phyloP scores from a whole-genome alignment of 1,284 basidiomycete genomes.

The Cryptococcus sp. region DNA sequence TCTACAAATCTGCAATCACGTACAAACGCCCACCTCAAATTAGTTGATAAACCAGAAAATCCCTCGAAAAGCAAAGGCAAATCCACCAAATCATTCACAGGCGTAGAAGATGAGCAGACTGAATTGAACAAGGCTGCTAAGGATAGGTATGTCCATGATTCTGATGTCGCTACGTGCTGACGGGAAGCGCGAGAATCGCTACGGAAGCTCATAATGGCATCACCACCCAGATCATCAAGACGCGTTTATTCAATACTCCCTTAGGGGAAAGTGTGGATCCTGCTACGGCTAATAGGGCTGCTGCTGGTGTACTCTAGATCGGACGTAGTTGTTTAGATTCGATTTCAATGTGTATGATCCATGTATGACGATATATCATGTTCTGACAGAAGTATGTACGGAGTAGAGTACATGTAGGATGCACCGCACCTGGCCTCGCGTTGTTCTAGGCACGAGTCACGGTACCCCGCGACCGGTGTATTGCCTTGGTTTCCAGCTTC shows the following conservation, averaged over 20 bases:
- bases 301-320: not conserved
- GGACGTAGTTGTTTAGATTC: not conserved
- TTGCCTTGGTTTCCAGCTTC: too few relatives aligned
- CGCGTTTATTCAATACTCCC: constrained; percentile 49
- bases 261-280: constrained; percentile 14
- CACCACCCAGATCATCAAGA: constrained; percentile 82
- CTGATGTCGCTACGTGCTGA: constrained; percentile 5
- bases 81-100: constrained; percentile 46
- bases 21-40: constrained; percentile 9
- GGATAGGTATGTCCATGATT: constrained; percentile 61
- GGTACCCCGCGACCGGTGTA: too few relatives aligned
- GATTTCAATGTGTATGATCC: too few relatives aligned
- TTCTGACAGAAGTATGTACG: too few relatives aligned
- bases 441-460: too few relatives aligned
- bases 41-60: constrained; percentile 11
- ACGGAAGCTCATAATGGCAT: constrained; percentile 86
- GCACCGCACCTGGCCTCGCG: too few relatives aligned
- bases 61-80: constrained; percentile 27
- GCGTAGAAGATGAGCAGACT: constrained; percentile 39
- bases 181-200: constrained; percentile 71
- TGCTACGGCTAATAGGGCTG: constrained; percentile 9
- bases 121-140: constrained; percentile 73
- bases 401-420: too few relatives aligned
- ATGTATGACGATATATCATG: too few relatives aligned
- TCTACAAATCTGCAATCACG: constrained; percentile 8